Evolutionary conservation across 805 yeast species (phyloP).

Genomic region (Starmerella vaccinii): DNA sequence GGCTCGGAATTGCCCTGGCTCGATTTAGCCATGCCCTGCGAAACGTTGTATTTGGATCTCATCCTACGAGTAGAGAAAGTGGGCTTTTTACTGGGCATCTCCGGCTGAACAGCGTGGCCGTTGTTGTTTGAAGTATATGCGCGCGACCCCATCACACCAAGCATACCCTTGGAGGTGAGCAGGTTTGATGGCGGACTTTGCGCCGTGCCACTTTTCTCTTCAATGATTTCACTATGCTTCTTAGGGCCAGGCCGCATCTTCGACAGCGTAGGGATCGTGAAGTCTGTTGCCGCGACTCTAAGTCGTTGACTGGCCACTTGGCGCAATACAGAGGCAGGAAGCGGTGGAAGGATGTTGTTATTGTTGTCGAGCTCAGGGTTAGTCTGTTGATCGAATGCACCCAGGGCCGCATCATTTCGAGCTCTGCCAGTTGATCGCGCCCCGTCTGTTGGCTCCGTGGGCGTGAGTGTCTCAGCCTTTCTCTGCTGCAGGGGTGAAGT

Average conservation of each 20-base stretch:
- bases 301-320: background rate
- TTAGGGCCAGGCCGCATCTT: background rate
- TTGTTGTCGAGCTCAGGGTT: no score
- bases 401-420: no score
- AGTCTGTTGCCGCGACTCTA: background rate
- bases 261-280: background rate
- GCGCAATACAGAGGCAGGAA: background rate
- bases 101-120: slow-evolving; percentile 1
- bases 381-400: no score
- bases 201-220: background rate
- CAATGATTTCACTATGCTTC: background rate
- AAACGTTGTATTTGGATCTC: background rate
- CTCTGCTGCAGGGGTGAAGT: no score
- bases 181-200: background rate
- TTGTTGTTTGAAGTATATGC: background rate
- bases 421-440: no score
- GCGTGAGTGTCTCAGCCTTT: no score
- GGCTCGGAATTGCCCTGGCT: background rate
- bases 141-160: background rate
- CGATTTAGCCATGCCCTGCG: background rate
- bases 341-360: background rate
- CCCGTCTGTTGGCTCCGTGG: no score
- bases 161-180: background rate
- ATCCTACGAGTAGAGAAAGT: background rate
- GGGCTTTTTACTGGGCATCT: background rate